Base-by-base conservation (phyloP, 1,284 basidiomycete genomes). In the Moesziomyces globuligerus region DNA sequence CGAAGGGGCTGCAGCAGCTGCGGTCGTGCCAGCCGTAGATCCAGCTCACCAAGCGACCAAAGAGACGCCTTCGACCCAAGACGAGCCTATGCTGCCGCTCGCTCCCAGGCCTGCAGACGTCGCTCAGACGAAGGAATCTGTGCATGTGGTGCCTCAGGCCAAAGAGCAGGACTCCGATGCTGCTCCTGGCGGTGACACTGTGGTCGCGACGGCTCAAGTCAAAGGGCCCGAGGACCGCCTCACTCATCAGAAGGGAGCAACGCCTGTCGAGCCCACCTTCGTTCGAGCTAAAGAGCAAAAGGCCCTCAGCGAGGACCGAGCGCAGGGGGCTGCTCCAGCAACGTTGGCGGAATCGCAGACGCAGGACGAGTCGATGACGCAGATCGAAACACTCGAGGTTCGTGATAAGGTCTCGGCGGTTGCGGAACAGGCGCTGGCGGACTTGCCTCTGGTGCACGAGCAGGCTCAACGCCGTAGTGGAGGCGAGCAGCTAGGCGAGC, bases 61-160 rank as follows among this genome's bases (percentile, higher is more conserved):
- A 18, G 62, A 66, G 23, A 41, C 32, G 15, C 10, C 15, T 6
- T 34, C 32, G 32, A 34, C 56, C 17, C 62, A 58, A 10, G 56
- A 66, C 36, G 62, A 66, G 39, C 51, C 34, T 0, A 48, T 59
- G 51, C 62, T 66, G 1, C 56, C 62, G 6, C 23, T 58, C 13
- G 51, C 48, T 20, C 32, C 34, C 6, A 13, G 11, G 0, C 20
- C 24, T 15, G 7, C 32, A 17, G 4, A 6, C 7, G 15, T 34
- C 32, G 10, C 11, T 15, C 32, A 34, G n/a, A n/a, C n/a, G n/a
- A 25, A 24, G 11, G 29, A 9, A 26, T 18, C n/a, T 5, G 25
- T 3, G 10, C 18, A 17, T n/a, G 20, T 8, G 1, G 15, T 20
- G 10, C 24, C 0, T 34, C 32, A 34, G 32, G 17, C 1, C 32